Evolutionary conservation across 805 yeast genomes (phyloP).

Genomic region (Yamadazyma kitorensis): DNA sequence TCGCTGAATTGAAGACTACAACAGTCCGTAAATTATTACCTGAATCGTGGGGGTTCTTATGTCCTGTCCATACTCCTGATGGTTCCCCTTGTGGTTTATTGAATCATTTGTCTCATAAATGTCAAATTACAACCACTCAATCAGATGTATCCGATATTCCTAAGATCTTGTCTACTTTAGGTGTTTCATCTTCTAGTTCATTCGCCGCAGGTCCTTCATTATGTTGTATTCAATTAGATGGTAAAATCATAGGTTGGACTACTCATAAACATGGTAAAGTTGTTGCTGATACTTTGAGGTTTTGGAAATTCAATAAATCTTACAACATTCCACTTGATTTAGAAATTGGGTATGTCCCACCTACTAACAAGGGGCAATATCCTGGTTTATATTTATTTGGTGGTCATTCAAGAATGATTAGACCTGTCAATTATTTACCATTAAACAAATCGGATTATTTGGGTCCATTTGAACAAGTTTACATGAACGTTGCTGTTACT

Average conservation of each 20-base stretch:
- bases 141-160: slow-evolving; percentile 76
- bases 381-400: slow-evolving; percentile 93
- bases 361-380: slow-evolving; percentile 93
- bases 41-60: slow-evolving; percentile 98
- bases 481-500: slow-evolving; percentile 92
- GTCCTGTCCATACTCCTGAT: slow-evolving; percentile 99
- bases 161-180: slow-evolving; percentile 60
- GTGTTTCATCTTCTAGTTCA: slow-evolving; percentile 77
- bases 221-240: slow-evolving; percentile 92
- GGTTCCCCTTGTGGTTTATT: slow-evolving; percentile 98
- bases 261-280: slow-evolving; percentile 83
- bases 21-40: slow-evolving; percentile 95
- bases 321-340: slow-evolving; percentile 80
- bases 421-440: slow-evolving; percentile 92
- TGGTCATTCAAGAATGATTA: slow-evolving; percentile 90
- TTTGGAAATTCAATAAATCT: slow-evolving; percentile 84
- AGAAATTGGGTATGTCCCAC: slow-evolving; percentile 95
- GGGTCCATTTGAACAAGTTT: slow-evolving; percentile 98
- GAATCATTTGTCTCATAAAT: slow-evolving; percentile 95
- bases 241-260: slow-evolving; percentile 90
- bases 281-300: slow-evolving; percentile 86
- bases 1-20: slow-evolving; percentile 96
- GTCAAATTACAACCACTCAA: slow-evolving; percentile 76
- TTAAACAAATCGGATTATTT: slow-evolving; percentile 78
- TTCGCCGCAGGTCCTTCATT: slow-evolving; percentile 84